Base-by-base conservation (phyloP, 768 basidiomycete genomes). In the Podaxis sp. region DNA sequence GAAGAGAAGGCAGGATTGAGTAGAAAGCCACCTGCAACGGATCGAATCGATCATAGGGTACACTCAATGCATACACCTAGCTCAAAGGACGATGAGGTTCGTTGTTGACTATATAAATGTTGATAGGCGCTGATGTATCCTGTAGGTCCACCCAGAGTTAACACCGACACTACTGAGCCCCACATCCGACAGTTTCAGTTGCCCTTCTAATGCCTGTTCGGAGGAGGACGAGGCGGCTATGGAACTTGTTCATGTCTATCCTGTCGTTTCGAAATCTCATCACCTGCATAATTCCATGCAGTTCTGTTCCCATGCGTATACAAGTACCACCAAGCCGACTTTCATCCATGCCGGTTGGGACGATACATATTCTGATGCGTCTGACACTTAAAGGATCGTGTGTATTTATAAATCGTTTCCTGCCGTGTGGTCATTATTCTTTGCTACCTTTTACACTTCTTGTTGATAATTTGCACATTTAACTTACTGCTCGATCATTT, bases 331-430 rank as follows among this genome's bases (percentile, higher is more conserved):
- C 23, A 79, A 77, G 23, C 82, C 83, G 28, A 79, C 73, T 68
- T 79, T 84, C 55, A 74, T 82, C 62, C 77, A 81, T 58, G 82
- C 82, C 36, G 83, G 82, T 18, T 86, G 85, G 85, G 84, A 81
- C 64, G 80, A 80, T 66, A 72, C 76, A 44, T 55, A 37, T 47
- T 79, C 82, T 54, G 79, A 82, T 54, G 57, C 64, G 25, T 73
- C 73, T 28, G 73, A 74, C 58, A 56, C 61, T n/a, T 72, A 58
- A 66, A 40, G 38, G 48, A 9, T 56, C 27, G 14, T 32, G 1
- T 7, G 10, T 32, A n/a, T 57, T 23, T 59, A 46, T 28, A 28
- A 32, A 47, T 55, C 32, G 25, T 27, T 50, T 18, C 40, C n/a
- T 25, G 1, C 28, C 44, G 13, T 38, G 28, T 36, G 23, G 28